Evolutionary conservation across 116 monocot genomes (phyloP).

Genomic region (Phalaenopsis hybrid): DNA sequence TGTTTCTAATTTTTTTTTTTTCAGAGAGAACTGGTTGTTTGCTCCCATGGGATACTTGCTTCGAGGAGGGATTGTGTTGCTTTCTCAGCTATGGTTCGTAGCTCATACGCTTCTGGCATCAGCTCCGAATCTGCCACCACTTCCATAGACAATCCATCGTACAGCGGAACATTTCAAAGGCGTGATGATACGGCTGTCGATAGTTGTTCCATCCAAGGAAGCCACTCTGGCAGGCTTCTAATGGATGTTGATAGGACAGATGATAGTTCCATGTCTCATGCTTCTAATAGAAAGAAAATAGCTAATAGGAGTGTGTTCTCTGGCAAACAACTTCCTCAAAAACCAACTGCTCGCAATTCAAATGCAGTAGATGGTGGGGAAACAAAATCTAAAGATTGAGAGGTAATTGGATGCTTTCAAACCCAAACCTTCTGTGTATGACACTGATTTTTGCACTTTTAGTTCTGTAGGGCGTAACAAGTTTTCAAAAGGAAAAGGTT

Average conservation of each 20-base stretch:
- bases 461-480: slow-evolving; percentile 38
- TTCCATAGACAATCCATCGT: slow-evolving; percentile 76
- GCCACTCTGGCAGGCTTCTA: slow-evolving; percentile 26
- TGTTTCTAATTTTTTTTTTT: slow-evolving; percentile 5
- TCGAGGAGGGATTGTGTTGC: slow-evolving; percentile 52
- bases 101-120: slow-evolving; percentile 36
- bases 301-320: slow-evolving; percentile 35
- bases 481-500: slow-evolving; percentile 66
- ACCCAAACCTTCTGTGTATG: neutral
- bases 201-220: slow-evolving; percentile 51
- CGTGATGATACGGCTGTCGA: slow-evolving; percentile 82
- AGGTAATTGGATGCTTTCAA: slow-evolving; percentile 16
- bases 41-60: slow-evolving; percentile 71
- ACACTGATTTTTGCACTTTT: slow-evolving; percentile 11
- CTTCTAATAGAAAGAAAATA: slow-evolving; percentile 37
- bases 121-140: slow-evolving; percentile 95
- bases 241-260: slow-evolving; percentile 45
- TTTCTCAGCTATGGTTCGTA: slow-evolving; percentile 35
- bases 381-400: slow-evolving; percentile 26
- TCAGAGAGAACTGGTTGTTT: slow-evolving; percentile 72
- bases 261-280: slow-evolving; percentile 55
- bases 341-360: slow-evolving; percentile 22
- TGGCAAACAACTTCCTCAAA: slow-evolving; percentile 59
- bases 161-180: slow-evolving; percentile 62
- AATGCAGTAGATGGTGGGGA: slow-evolving; percentile 34